Base-by-base conservation (phyloP, 371 early-diverging fungal genomes). In the Coemansia sp. region DNA sequence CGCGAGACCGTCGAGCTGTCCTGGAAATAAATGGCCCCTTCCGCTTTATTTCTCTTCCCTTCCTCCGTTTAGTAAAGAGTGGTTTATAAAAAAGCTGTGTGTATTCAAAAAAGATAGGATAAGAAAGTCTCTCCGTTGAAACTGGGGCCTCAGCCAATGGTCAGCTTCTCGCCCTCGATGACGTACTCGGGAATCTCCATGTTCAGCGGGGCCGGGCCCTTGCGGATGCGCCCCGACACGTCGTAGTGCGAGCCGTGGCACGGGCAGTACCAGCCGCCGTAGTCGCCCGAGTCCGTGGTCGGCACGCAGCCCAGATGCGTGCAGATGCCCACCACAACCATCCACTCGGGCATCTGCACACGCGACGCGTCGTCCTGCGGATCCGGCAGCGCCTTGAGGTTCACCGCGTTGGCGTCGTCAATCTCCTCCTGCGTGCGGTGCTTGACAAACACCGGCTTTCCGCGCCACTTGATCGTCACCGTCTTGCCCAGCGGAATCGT, bases 221-320 rank as follows among this genome's bases (percentile, higher is more conserved):
- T 95, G 72, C 98, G 88, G 72, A 96, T 95, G 83, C 98, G 93
- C 57, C 81, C 80, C 13, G 91, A 90, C 72, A 92, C 91, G 74
- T 94, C 94, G 74, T 95, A 94, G 80, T 95, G 96, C 61, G 96
- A 96, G 71, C 98, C 97, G 83, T 95, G 96, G 90, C 98, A 98
- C 58, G 98, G 98, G 86, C 98, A 98, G 86, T 95, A 98, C 97
- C 97, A 98, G 64, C 97, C 98, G 70, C 93, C 95, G 77, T 83
- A 98, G 67, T 97, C 98, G 82, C 97, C 97, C 80, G 96, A 89
- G 79, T 98, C 96, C 63, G 95, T 96, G 72, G 96, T 90, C 63
- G 98, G 98, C 52, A 98, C 97, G 85, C 98, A 98, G 77, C 98
- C 94, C 83, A 98, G 86, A 82, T 98, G 98, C 59, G 98, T 98